These are phyloP conservation scores for Stenogyne calaminthoides DNA, from an alignment of 305 asterid genomes.

Conservation along the genomic window DNA sequence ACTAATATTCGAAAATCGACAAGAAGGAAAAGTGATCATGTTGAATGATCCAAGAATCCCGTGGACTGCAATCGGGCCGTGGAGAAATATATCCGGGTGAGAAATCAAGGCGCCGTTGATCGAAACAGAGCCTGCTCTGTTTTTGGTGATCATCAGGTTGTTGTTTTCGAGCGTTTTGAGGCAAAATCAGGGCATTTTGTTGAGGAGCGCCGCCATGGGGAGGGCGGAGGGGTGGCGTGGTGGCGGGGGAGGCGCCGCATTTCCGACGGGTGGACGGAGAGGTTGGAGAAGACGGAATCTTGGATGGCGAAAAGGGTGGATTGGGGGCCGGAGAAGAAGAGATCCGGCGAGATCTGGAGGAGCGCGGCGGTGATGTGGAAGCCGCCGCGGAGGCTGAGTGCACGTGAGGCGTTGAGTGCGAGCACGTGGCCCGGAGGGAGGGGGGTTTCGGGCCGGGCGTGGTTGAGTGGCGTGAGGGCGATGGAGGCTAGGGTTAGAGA, in stretches of 20 bases:
- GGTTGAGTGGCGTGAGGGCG: slow-evolving; percentile 42
- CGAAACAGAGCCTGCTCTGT: slow-evolving; percentile 35
- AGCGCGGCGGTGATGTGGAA: slow-evolving; percentile 69
- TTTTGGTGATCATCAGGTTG: slow-evolving; percentile 45
- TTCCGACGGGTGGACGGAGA: slow-evolving; percentile 54
- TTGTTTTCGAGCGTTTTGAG: slow-evolving; percentile 42
- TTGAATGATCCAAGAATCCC: slow-evolving; percentile 58
- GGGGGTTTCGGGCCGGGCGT: slow-evolving; percentile 28
- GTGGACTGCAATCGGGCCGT: slow-evolving; percentile 55
- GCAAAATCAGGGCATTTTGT: slow-evolving; percentile 55
- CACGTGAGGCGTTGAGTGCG: slow-evolving; percentile 57
- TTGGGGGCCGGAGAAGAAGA: slow-evolving; percentile 54
- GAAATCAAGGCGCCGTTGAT: slow-evolving; percentile 58
- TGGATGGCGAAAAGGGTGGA: slow-evolving; percentile 73
- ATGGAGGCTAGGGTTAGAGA: slow-evolving; percentile 51
- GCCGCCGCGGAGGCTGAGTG: slow-evolving; percentile 63
- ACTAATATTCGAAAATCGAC: slow-evolving; percentile 20
- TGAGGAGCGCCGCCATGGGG: slow-evolving; percentile 41
- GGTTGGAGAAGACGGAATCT: slow-evolving; percentile 60
- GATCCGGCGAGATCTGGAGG: slow-evolving; percentile 74
- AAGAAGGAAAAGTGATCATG: slow-evolving; percentile 31
- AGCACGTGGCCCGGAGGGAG: slow-evolving; percentile 30
- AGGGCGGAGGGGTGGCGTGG: slow-evolving; percentile 56
- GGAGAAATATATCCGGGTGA: slow-evolving; percentile 71
- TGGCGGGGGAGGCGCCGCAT: slow-evolving; percentile 60